Percentiles rank a stretch among this genome's conserved stretches.
Conservation (phyloP, 176 grass and related monocot species). For the Raddia distichophylla region DNA sequence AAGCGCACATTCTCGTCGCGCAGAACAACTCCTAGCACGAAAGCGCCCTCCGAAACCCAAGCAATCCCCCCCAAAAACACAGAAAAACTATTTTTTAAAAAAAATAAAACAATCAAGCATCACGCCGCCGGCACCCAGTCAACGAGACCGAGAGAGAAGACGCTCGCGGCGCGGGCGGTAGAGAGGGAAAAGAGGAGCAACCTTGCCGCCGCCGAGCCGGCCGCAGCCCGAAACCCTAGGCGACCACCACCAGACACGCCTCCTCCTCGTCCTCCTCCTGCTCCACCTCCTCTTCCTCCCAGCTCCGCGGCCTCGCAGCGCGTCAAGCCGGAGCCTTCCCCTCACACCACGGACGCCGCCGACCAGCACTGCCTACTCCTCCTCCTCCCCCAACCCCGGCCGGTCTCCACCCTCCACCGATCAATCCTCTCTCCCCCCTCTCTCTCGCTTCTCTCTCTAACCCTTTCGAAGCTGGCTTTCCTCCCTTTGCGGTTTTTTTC, state of each 20-base stretch:
- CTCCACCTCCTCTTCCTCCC: neutral
- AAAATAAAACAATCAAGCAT: neutral
- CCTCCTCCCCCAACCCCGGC: neutral
- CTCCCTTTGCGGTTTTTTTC: neutral
- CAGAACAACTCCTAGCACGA: neutral
- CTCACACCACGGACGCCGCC: neutral
- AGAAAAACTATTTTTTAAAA: neutral
- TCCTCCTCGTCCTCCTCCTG: neutral
- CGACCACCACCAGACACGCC: neutral
- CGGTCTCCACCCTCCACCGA: constrained; percentile 4
- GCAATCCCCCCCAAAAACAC: neutral
- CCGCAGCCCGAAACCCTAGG: constrained; percentile 54
- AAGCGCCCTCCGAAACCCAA: neutral
- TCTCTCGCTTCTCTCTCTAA: neutral
- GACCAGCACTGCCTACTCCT: constrained; percentile 10
- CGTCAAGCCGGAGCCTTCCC: neutral
- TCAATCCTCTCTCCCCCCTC: neutral
- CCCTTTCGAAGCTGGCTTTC: constrained; percentile 1
- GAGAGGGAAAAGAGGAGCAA: neutral
- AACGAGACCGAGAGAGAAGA: neutral
- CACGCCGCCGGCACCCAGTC: neutral
- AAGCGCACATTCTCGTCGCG: neutral
- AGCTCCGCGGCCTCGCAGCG: neutral
- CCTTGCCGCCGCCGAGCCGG: constrained; percentile 31
- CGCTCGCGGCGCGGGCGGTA: too few relatives aligned